Base-by-base conservation (phyloP, 306 rosid species). In the Ziziphus jujuba region DNA sequence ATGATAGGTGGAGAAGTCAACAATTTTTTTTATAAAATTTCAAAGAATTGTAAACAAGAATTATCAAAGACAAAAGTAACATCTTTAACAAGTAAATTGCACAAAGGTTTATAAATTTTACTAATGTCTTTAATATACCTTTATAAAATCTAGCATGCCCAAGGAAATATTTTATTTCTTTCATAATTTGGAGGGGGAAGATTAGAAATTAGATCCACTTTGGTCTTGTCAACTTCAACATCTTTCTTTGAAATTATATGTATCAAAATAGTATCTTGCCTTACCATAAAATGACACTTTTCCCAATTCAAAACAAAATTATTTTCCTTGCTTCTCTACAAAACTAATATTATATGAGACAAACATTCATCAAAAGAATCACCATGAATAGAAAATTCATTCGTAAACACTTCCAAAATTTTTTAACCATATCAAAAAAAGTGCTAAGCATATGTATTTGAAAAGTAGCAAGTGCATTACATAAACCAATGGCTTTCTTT, bases 321-420 rank as follows among this genome's bases (percentile, higher is more conserved):
- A 5, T 57, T 57, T 14, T 57, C 61, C 38, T 1, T 57, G 17
- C 38, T 24, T 57, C 40, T 57, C 38, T 57, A 25, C 2, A 57
- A 13, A 57, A 57, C 38, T 24, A 57, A 24, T 12, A 40, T 57
- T 25, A 57, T 17, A 24, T 57, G 9, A 57, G 21, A 25, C 4
- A 57, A 57, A 57, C 38, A 57, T 57, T 57, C 8, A 28, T 24
- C 62, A 57, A 57, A 57, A 53, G 58, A 53, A 53, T 53, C 24
- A n/a, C n/a, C n/a, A n/a, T n/a, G n/a, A n/a, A n/a, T n/a, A n/a
- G n/a, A n/a, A n/a, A n/a, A n/a, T n/a, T 24, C 38, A 12, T 23
- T 0, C 36, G 6, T 28, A 24, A 57, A 57, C 7, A 19, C 52
- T 17, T 48, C 52, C 9, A 48, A 48, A 3, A 48, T 48, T 17